phyloP scores from a whole-genome alignment of 306 rosid genomes.

The Prunus kanzakura region DNA sequence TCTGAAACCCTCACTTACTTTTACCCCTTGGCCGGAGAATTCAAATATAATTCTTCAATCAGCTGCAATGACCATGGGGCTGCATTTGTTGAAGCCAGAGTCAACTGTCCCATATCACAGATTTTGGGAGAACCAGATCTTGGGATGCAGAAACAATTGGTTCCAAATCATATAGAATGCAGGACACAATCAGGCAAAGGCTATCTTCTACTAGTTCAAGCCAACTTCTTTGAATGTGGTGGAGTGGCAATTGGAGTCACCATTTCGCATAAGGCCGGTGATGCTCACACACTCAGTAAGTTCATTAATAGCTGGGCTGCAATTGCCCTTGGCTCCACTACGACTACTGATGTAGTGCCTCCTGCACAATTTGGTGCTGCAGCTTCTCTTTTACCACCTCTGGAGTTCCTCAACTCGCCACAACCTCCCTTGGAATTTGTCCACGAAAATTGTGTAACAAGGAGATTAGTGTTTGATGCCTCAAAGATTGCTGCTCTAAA shows the following conservation, averaged over 20 bases:
- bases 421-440: background rate
- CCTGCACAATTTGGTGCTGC: background rate
- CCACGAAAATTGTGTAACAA: background rate
- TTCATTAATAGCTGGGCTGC: conserved; percentile 32
- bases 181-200: background rate
- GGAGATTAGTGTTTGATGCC: background rate
- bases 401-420: background rate
- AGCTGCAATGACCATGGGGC: conserved; percentile 5
- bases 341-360: too few relatives aligned
- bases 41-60: background rate
- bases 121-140: background rate
- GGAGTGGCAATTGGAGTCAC: conserved; percentile 40
- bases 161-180: background rate
- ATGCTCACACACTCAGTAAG: conserved; percentile 23
- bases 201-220: background rate
- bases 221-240: background rate
- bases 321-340: background rate
- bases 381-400: background rate
- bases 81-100: conserved; percentile 8
- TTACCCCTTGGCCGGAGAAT: conserved; percentile 14
- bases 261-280: conserved; percentile 33
- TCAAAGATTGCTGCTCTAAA: background rate
- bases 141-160: background rate
- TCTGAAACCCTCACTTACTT: conserved; percentile 12
- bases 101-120: background rate